Conservation (phyloP, 2,329 filamentous ascomycete genomes). For the Alternaria burnsii region DNA sequence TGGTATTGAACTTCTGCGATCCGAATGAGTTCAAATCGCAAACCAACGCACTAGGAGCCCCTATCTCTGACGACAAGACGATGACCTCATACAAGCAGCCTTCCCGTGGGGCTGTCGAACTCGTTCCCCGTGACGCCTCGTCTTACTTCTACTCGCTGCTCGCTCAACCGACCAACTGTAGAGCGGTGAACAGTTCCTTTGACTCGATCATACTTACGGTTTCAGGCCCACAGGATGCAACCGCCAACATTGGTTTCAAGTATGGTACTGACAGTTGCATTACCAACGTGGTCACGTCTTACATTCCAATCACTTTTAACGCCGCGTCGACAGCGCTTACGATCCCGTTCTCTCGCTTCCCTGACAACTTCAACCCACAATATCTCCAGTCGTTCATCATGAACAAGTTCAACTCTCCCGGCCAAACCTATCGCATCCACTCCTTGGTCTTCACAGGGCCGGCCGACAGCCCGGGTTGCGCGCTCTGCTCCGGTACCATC, state of each 20-base stretch:
- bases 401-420: conserved; percentile 10
- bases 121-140: conserved; percentile 8
- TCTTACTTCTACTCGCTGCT: conserved; percentile 12
- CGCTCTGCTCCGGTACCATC: conserved; percentile 15
- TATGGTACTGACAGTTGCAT: conserved; percentile 7
- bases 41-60: conserved; percentile 12
- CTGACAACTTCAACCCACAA: not conserved
- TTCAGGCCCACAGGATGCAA: conserved; percentile 11
- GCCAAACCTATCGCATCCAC: conserved; percentile 5
- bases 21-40: conserved; percentile 9
- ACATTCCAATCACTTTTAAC: conserved; percentile 12
- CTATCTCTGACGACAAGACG: conserved; percentile 10
- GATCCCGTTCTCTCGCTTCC: conserved; percentile 11
- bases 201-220: conserved; percentile 8
- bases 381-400: conserved; percentile 12
- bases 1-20: conserved; percentile 15
- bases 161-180: conserved; percentile 3
- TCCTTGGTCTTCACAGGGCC: conserved; percentile 12
- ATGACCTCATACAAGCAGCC: conserved; percentile 13
- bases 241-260: conserved; percentile 12
- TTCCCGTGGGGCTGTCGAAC: conserved; percentile 6
- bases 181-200: conserved; percentile 12
- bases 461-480: conserved; percentile 12
- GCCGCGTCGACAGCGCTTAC: conserved; percentile 5
- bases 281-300: conserved; percentile 14